Conservation (phyloP, 2,329 filamentous ascomycete genomes). For the Hypoxylon sp. region DNA sequence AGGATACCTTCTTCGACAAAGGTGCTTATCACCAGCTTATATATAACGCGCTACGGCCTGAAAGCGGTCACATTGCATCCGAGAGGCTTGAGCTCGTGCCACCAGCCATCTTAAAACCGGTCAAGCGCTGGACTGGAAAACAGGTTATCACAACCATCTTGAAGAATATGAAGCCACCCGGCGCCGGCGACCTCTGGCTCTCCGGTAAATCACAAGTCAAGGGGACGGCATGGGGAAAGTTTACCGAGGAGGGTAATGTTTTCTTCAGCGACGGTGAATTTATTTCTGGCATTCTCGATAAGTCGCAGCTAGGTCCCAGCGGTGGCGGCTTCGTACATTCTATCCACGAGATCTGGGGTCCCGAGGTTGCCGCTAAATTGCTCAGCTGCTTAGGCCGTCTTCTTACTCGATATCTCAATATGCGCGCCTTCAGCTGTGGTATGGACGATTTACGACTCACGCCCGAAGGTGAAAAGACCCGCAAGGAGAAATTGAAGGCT, state of each 20-base stretch:
- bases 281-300: slow-evolving; percentile 92
- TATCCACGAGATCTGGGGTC: slow-evolving; percentile 93
- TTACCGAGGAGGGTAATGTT: slow-evolving; percentile 83
- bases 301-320: slow-evolving; percentile 91
- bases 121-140: slow-evolving; percentile 92
- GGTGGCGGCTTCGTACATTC: slow-evolving; percentile 91
- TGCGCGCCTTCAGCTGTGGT: slow-evolving; percentile 96
- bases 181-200: slow-evolving; percentile 83
- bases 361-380: slow-evolving; percentile 86
- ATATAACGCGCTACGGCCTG: slow-evolving; percentile 89
- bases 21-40: slow-evolving; percentile 95
- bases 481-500: slow-evolving; percentile 77
- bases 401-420: slow-evolving; percentile 89
- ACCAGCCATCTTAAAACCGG: slow-evolving; percentile 86
- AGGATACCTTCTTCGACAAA: slow-evolving; percentile 90
- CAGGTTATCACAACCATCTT: slow-evolving; percentile 94
- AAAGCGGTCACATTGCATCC: slow-evolving; percentile 87
- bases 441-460: slow-evolving; percentile 96
- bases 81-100: slow-evolving; percentile 85
- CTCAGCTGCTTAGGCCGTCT: slow-evolving; percentile 91
- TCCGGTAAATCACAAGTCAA: slow-evolving; percentile 84
- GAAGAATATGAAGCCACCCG: slow-evolving; percentile 87
- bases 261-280: slow-evolving; percentile 90
- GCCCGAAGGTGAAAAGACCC: slow-evolving; percentile 78
- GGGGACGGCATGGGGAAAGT: slow-evolving; percentile 83